A percentile compares a stretch with the other conserved stretches of the same genome.
Conservation (phyloP, 78 protist genomes). For the slime mould (Dictyostelium discoideum) region DNA sequence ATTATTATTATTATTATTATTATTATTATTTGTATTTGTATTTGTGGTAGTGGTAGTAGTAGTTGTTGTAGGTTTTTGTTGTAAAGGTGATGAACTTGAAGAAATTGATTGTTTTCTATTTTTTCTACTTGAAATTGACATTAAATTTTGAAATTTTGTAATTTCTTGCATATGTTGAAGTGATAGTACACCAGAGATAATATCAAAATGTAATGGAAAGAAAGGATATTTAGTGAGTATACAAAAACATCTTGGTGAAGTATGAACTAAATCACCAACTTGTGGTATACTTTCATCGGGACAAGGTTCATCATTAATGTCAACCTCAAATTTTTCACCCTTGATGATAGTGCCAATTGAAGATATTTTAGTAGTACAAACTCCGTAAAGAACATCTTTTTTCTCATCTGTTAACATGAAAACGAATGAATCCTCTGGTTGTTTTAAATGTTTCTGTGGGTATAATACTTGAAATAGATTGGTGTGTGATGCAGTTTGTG, state of each 20-base stretch:
- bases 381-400: conserved; percentile 63
- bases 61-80: neutral
- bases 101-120: neutral
- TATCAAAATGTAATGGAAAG: conserved; percentile 62
- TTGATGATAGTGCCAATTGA: neutral
- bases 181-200: conserved; percentile 23
- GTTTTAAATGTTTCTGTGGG: conserved; percentile 51
- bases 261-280: neutral
- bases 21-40: neutral
- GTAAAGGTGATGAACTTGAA: neutral
- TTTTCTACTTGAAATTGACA: neutral
- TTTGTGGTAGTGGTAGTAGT: neutral
- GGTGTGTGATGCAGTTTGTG: conserved; percentile 60
- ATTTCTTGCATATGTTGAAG: conserved; percentile 66
- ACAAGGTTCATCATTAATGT: conserved; percentile 25
- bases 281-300: neutral
- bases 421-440: conserved; percentile 63
- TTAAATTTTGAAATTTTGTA: conserved; percentile 23
- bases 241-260: conserved; percentile 49
- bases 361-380: conserved; percentile 40
- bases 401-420: conserved; percentile 73
- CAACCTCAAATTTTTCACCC: conserved; percentile 20
- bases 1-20: neutral
- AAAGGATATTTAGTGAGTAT: conserved; percentile 56
- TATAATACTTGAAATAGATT: conserved; percentile 45